Evolutionary conservation across 148 eudicot genomes (phyloP).

Genomic region (Drosera capensis): DNA sequence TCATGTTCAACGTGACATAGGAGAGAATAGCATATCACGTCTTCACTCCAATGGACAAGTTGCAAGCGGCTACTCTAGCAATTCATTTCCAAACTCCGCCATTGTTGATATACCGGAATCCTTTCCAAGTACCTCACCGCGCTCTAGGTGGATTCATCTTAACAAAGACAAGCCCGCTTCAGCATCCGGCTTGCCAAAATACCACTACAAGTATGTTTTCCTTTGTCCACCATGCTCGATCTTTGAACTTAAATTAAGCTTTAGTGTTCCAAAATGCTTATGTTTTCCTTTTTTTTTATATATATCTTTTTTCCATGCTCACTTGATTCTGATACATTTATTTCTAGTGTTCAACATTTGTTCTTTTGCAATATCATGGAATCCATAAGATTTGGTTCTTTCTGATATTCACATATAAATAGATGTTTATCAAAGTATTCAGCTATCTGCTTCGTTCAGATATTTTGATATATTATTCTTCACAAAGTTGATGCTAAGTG

Average conservation of each 20-base stretch:
- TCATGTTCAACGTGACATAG: slow-evolving; percentile 17
- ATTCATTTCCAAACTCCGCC: slow-evolving; percentile 34
- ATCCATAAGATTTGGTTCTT: too few species aligned
- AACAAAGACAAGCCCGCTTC: slow-evolving; percentile 45
- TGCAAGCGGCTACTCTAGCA: slow-evolving; percentile 41
- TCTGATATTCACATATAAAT: too few species aligned
- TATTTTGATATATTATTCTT: too few species aligned
- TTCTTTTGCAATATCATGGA: too few species aligned
- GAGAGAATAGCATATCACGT: slow-evolving; percentile 16
- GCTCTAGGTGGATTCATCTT: slow-evolving; percentile 47
- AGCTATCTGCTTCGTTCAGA: too few species aligned
- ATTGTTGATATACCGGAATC: slow-evolving; percentile 22
- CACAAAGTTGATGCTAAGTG: too few species aligned
- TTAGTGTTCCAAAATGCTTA: too few species aligned
- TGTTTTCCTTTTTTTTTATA: too few species aligned
- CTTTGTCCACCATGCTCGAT: not conserved
- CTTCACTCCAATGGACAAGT: slow-evolving; percentile 46
- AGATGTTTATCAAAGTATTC: too few species aligned
- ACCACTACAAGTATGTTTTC: slow-evolving; percentile 67
- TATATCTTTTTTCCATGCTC: not conserved
- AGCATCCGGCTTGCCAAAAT: slow-evolving; percentile 68
- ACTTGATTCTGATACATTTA: not conserved
- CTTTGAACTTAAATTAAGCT: too few species aligned
- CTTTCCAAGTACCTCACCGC: slow-evolving; percentile 22
- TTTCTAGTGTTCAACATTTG: too few species aligned